phyloP scores from a whole-genome alignment of 768 basidiomycete species.

The Boletus tomentosulus region DNA sequence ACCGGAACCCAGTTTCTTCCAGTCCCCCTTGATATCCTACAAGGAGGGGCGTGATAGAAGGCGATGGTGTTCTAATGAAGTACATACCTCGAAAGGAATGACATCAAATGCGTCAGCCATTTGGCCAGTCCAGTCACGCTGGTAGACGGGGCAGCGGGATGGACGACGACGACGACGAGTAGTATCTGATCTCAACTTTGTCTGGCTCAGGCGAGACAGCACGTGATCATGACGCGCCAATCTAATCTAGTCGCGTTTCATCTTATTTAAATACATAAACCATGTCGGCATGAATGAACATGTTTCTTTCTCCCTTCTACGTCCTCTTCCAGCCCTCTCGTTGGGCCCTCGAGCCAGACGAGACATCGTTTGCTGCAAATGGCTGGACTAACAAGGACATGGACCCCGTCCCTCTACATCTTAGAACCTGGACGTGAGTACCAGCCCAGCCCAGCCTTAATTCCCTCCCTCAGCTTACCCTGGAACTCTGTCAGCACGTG shows the following conservation, averaged over 20 bases:
- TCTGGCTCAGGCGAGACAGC: slow-evolving; percentile 14
- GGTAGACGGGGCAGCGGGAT: slow-evolving; percentile 1
- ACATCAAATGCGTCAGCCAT: slow-evolving; percentile 80
- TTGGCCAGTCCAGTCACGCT: neutral
- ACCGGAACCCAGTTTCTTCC: slow-evolving; percentile 89
- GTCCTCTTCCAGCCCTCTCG: slow-evolving; percentile 19
- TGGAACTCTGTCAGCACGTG: slow-evolving; percentile 35
- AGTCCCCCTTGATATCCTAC: slow-evolving; percentile 82
- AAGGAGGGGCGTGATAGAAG: neutral
- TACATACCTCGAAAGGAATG: slow-evolving; percentile 75
- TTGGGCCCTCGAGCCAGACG: slow-evolving; percentile 35
- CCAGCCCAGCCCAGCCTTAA: neutral
- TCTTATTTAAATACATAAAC: neutral
- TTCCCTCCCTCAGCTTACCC: neutral
- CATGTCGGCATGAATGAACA: neutral
- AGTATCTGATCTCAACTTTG: slow-evolving; percentile 4
- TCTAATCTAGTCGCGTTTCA: slow-evolving; percentile 13
- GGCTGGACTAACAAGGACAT: slow-evolving; percentile 72
- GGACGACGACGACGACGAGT: neutral
- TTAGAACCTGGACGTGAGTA: slow-evolving; percentile 57
- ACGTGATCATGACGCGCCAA: slow-evolving; percentile 18
- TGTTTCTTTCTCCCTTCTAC: slow-evolving; percentile 27
- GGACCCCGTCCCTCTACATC: slow-evolving; percentile 62
- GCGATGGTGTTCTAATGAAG: neutral
- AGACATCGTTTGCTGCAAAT: slow-evolving; percentile 48